A percentile compares a stretch with the other conserved stretches of the same genome.
Conservation (phyloP, 2,329 filamentous ascomycete genomes). For the Colletotrichum cuscutae region DNA sequence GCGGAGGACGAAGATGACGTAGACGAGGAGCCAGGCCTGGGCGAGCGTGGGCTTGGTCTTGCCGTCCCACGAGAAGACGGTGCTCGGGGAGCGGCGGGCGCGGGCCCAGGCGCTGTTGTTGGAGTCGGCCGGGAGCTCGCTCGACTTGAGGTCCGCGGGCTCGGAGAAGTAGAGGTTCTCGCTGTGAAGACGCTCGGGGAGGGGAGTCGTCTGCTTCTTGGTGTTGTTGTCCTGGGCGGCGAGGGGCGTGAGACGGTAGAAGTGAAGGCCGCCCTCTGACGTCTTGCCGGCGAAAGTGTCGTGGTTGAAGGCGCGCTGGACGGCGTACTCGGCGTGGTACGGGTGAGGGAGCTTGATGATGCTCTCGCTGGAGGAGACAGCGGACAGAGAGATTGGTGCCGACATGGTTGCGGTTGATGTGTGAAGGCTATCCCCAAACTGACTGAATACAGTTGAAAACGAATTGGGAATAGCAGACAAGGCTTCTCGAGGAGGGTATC, state of each 20-base stretch:
- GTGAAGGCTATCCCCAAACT: neutral
- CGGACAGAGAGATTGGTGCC: constrained; percentile 40
- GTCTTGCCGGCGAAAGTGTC: constrained; percentile 35
- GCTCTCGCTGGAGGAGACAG: constrained; percentile 47
- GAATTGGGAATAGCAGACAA: neutral
- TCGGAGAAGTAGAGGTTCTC: constrained; percentile 55
- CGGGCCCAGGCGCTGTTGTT: constrained; percentile 68
- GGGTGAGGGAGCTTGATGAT: constrained; percentile 61
- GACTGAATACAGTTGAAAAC: neutral
- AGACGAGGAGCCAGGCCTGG: constrained; percentile 64
- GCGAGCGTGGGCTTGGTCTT: constrained; percentile 54
- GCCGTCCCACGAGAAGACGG: constrained; percentile 56
- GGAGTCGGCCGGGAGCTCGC: constrained; percentile 58
- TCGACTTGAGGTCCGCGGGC: constrained; percentile 58
- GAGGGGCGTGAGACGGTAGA: constrained; percentile 50
- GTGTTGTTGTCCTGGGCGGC: constrained; percentile 37
- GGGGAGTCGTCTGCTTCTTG: constrained; percentile 39
- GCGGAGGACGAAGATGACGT: constrained; percentile 62
- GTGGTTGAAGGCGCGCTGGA: constrained; percentile 46
- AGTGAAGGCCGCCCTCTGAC: constrained; percentile 35
- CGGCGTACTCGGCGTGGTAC: constrained; percentile 57
- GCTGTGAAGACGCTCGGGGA: constrained; percentile 47
- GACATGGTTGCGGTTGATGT: constrained; percentile 37
- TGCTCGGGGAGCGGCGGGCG: constrained; percentile 63
- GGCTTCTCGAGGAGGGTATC: neutral